phyloP scores from a whole-genome alignment of 306 rosid genomes.

The Castanea sativa region DNA sequence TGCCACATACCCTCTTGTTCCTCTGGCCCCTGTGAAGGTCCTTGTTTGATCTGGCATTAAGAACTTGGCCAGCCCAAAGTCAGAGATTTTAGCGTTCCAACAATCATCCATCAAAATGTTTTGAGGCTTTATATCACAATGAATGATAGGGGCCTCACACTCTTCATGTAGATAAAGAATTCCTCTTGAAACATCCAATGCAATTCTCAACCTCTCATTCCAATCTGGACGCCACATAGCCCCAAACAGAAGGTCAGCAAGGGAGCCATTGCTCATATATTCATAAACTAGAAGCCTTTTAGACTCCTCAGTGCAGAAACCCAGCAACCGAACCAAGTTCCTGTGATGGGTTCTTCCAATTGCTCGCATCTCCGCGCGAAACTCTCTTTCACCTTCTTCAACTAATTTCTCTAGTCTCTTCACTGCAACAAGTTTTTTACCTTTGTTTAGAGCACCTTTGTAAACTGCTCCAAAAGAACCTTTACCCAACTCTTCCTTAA shows the following conservation, averaged over 20 bases:
- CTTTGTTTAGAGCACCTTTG: not conserved
- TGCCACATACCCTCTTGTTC: slow-evolving; percentile 6
- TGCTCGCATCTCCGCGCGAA: no score
- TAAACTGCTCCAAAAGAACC: not conserved
- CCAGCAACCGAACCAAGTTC: not conserved
- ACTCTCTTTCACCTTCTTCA: not conserved
- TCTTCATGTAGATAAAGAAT: not conserved
- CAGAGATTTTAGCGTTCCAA: not conserved
- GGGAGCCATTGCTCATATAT: slow-evolving; percentile 15
- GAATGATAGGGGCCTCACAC: not conserved
- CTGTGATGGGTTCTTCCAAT: no score
- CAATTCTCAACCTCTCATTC: slow-evolving; percentile 8
- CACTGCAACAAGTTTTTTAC: slow-evolving; percentile 10
- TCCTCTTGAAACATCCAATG: slow-evolving; percentile 9
- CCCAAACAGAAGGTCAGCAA: slow-evolving; percentile 7
- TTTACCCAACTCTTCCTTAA: slow-evolving; percentile 23
- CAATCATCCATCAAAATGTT: slow-evolving; percentile 14
- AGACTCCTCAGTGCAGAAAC: slow-evolving; percentile 5
- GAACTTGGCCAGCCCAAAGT: slow-evolving; percentile 8
- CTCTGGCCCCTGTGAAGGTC: slow-evolving; percentile 1
- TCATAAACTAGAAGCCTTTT: not conserved
- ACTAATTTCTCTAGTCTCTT: slow-evolving; percentile 17
- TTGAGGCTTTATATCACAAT: slow-evolving; percentile 7
- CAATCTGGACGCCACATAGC: not conserved
- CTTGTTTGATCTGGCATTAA: not conserved